Evolutionary conservation across 78 protist species (phyloP), one percentile per base, ranked within the genome.

Genomic region (Dictyostelium capitatum): DNA sequence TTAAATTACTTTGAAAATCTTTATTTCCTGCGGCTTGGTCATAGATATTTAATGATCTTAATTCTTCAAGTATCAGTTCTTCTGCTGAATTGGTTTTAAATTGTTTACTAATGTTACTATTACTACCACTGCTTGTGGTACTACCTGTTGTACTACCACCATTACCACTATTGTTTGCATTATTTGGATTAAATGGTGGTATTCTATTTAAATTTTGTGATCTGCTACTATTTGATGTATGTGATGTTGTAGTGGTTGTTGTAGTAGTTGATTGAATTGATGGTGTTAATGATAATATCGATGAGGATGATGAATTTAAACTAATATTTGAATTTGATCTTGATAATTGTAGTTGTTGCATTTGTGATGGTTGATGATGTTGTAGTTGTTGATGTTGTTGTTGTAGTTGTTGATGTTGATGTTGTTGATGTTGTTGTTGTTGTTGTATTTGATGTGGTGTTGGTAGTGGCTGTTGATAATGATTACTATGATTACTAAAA

Each of bases 271-370:
- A 19, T 19, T 14, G 48, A 12, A 43, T 67, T 46, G 56, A 20
- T 46, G 80, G 80, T 73, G 30, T n/a, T 73, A 3, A 23, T 6
- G 50, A 20, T 23, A n/a, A 23, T 20, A 73, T 43, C 5, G 48
- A 72, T 72, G 79, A 72, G 1, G 51, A 19, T n/a, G 80, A 73
- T 43, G 80, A 46, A 23, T 37, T 73, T 73, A 46, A 46, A 46
- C 59, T 73, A 43, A 46, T 73, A 46, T 46, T 73, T 46, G 80
- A 46, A 46, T 37, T 73, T 46, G 80, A 37, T 73, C 80, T 46
- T 46, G 80, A 46, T 73, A 46, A 11, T 73, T 15, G n/a, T 20
- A 57, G 17, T 75, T 64, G 28, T 20, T 64, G 28, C 9, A 23
- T 79, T 56, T 53, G 65, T 15, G 0, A 17, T 56, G 17, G 32